Evolutionary conservation across 2,329 filamentous ascomycete genomes (phyloP).

Genomic region (Colletotrichum australisinense): DNA sequence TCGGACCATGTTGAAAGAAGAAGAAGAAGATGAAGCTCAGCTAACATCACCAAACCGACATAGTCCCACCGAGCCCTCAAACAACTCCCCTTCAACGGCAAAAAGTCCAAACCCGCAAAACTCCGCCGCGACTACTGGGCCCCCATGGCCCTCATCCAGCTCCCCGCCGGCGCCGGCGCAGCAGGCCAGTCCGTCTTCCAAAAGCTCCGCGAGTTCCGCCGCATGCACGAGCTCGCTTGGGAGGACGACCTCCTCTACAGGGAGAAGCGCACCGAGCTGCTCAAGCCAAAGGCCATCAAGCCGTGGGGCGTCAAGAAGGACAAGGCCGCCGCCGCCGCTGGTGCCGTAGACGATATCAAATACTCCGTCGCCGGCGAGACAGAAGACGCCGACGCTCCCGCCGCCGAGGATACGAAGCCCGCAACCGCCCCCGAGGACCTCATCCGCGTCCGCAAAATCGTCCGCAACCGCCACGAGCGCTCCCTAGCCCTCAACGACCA

Average conservation of each 20-base stretch:
- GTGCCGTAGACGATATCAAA: no score
- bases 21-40: neutral
- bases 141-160: conserved; percentile 69
- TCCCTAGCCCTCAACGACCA: conserved; percentile 68
- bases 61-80: conserved; percentile 60
- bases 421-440: conserved; percentile 34
- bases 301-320: no score
- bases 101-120: conserved; percentile 72
- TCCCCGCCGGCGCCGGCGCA: conserved; percentile 61
- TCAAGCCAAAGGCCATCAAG: neutral
- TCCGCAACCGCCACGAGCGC: conserved; percentile 55
- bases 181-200: conserved; percentile 71
- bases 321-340: no score
- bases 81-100: conserved; percentile 74
- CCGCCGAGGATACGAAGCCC: neutral
- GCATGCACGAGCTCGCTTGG: conserved; percentile 73
- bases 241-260: conserved; percentile 54
- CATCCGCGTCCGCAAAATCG: conserved; percentile 39
- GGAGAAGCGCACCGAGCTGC: conserved; percentile 39
- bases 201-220: conserved; percentile 73
- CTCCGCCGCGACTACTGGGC: conserved; percentile 77
- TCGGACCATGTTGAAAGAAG: no score
- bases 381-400: neutral
- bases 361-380: no score
- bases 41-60: neutral